Conservation (phyloP, 768 basidiomycete genomes). For the Leccinum broughii region DNA sequence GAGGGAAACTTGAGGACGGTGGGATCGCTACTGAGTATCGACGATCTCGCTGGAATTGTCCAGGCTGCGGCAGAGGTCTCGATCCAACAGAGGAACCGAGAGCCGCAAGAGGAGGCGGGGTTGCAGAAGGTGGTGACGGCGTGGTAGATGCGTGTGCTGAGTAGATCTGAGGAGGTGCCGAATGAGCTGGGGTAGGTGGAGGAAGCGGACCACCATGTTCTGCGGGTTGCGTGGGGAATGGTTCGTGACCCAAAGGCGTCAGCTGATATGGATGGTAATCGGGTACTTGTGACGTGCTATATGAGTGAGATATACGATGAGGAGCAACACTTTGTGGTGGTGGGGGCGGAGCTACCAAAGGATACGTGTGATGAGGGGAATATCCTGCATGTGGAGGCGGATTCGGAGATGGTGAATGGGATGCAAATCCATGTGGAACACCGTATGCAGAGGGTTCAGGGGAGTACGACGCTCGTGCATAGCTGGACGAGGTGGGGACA, state of each 20-base stretch:
- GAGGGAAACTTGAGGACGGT: conserved; percentile 35
- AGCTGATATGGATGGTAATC: conserved; percentile 28
- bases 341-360: background rate
- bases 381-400: conserved; percentile 18
- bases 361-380: conserved; percentile 19
- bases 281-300: conserved; percentile 29
- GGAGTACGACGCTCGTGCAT: conserved; percentile 37
- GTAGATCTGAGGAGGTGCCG: conserved; percentile 29
- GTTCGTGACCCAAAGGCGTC: conserved; percentile 22
- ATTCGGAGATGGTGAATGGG: conserved; percentile 26
- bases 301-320: conserved; percentile 29
- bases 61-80: conserved; percentile 35
- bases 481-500: conserved; percentile 37
- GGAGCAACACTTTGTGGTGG: conserved; percentile 17
- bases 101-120: conserved; percentile 4
- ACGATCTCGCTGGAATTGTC: conserved; percentile 32
- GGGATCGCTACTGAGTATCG: conserved; percentile 29
- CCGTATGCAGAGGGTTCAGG: conserved; percentile 32
- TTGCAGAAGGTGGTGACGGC: conserved; percentile 30
- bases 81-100: conserved; percentile 20
- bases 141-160: conserved; percentile 17
- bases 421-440: conserved; percentile 45
- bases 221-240: conserved; percentile 29
- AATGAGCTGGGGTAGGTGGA: conserved; percentile 24
- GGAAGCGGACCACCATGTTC: conserved; percentile 21